Conservation (phyloP, 2,329 filamentous ascomycete genomes). For the Xylariales sp. region DNA sequence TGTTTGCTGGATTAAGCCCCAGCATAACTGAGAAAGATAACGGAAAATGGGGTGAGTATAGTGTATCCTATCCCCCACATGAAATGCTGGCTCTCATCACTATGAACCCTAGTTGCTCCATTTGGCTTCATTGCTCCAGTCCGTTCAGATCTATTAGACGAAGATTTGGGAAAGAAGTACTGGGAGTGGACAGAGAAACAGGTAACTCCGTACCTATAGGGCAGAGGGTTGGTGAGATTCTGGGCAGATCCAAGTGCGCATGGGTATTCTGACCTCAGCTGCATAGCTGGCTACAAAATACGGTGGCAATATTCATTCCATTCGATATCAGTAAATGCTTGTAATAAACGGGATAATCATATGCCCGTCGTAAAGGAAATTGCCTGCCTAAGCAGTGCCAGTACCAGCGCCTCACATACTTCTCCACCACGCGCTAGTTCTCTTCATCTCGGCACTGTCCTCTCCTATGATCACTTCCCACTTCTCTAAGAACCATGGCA, state of each 20-base stretch:
- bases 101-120: neutral
- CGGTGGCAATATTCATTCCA: no score
- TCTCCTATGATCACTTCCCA: constrained; percentile 18
- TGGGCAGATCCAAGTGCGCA: no score
- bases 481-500: constrained; percentile 21
- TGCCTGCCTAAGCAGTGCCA: no score
- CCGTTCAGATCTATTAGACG: neutral
- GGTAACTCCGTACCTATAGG: neutral
- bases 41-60: neutral
- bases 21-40: neutral
- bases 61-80: no score
- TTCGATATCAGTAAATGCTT: no score
- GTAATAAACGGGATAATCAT: no score
- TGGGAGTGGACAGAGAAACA: neutral
- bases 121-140: neutral
- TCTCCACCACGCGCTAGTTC: constrained; percentile 21
- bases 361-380: no score
- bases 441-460: constrained; percentile 19
- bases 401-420: constrained; percentile 11
- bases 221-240: no score
- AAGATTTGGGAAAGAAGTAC: neutral
- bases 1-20: constrained; percentile 1
- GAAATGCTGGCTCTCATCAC: no score
- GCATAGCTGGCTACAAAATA: no score
- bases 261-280: no score